phyloP scores from a whole-genome alignment of 2,329 filamentous ascomycete species.

The Alternaria burnsii region DNA sequence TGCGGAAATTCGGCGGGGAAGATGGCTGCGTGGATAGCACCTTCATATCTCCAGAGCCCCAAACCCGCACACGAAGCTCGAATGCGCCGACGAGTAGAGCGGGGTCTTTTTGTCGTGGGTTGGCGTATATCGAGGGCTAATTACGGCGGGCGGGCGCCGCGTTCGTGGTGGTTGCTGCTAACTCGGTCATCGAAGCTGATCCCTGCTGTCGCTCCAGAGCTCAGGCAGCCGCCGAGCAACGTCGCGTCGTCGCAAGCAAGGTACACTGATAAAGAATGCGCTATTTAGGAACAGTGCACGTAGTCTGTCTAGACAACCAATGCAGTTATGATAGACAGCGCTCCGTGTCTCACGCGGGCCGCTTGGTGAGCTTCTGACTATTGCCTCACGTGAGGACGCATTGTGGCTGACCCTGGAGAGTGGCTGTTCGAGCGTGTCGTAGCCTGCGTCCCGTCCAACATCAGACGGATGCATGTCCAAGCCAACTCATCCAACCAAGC shows the following conservation, averaged over 20 bases:
- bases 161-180: constrained; percentile 18
- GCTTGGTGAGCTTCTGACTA: constrained; percentile 22
- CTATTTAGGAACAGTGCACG: constrained; percentile 11
- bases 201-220: constrained; percentile 3
- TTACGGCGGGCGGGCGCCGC: constrained; percentile 7
- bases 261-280: constrained; percentile 16
- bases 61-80: constrained; percentile 16
- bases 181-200: constrained; percentile 22
- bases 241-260: constrained; percentile 6
- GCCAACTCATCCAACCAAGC: background rate
- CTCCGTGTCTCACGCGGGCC: constrained; percentile 30
- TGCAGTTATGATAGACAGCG: constrained; percentile 13
- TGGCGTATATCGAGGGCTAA: constrained; percentile 8
- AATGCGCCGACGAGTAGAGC: background rate
- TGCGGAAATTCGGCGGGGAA: constrained; percentile 33
- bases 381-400: constrained; percentile 24
- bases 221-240: constrained; percentile 21
- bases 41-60: constrained; percentile 40
- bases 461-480: background rate
- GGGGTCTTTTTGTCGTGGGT: constrained; percentile 1
- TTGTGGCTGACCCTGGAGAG: constrained; percentile 20
- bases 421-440: background rate
- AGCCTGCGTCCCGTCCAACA: background rate
- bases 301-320: constrained; percentile 11
- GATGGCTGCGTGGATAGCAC: constrained; percentile 29